Base-by-base conservation (phyloP, 2,329 filamentous ascomycete genomes). In the Fusarium sublunatum region DNA sequence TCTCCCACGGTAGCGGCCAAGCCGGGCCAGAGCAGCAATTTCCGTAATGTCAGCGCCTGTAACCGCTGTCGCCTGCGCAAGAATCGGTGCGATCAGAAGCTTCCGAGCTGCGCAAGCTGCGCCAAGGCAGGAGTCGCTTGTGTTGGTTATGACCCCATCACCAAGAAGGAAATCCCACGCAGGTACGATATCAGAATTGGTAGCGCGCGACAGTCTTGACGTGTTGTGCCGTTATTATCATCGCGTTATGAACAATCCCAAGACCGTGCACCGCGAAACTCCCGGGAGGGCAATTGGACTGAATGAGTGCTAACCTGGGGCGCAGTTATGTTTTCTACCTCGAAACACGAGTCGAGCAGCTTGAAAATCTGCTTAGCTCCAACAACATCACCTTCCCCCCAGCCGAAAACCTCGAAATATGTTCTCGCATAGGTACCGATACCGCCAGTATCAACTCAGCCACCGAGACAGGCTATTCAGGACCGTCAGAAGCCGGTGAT, bases 61-160 rank as follows among this genome's bases (percentile, higher is more conserved):
- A 97, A 97, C 79, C 87, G 93, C 36, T 98, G 94, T 77, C 87
- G 94, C 41, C 80, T 96, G 75, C 87, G 94, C 72, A 98, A 98
- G 82, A 98, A 97, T 75, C 86, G 93, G 49, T 98, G 94, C 78
- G 94, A 98, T 77, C 94, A 97, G 82, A 89, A 90, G 65, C 83
- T 98, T 61, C 94, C 94, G 8, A 92, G 91, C 70, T 98, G 94
- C 76, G 89, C 91, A 38, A 92, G 91, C 68, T 98, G 94, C 78
- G 92, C 93, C 75, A 97, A 97, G 79, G 93, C 91, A n/a, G 86
- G 86, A 56, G 91, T 96, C 41, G 89, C 91, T 67, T 98, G 95
- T 75, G 92, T 97, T 46, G 94, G 94, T 62, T 97, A 97, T 76
- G 94, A 98, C 74, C 93, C 94, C 31, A 97, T 97, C 72, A 96